These are phyloP conservation scores for Dictyostelium firmibasis DNA, from an alignment of 78 protist genomes.

Conservation along the genomic window DNA sequence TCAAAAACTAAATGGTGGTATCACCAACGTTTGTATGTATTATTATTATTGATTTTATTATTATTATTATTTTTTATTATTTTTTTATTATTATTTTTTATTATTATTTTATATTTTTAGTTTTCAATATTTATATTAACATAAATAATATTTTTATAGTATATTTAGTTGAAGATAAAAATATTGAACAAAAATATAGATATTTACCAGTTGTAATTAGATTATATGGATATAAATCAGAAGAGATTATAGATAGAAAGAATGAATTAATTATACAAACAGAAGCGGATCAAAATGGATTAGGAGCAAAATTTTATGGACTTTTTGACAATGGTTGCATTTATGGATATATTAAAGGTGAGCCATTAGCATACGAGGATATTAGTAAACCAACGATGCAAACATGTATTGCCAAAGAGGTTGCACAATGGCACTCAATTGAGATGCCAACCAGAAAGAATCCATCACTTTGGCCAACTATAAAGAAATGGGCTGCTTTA, in stretches of 20 bases:
- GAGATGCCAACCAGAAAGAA: slow-evolving; percentile 81
- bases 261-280: slow-evolving; percentile 75
- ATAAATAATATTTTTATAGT: background rate
- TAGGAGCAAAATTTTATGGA: slow-evolving; percentile 84
- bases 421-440: slow-evolving; percentile 66
- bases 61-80: no score
- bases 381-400: slow-evolving; percentile 28
- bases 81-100: no score
- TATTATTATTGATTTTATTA: background rate
- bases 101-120: no score
- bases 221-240: slow-evolving; percentile 80
- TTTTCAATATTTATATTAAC: no score
- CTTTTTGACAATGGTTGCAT: slow-evolving; percentile 81
- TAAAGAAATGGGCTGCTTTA: slow-evolving; percentile 58
- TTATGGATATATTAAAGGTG: slow-evolving; percentile 77
- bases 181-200: slow-evolving; percentile 53
- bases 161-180: slow-evolving; percentile 67
- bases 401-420: slow-evolving; percentile 26
- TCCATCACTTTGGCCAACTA: slow-evolving; percentile 71
- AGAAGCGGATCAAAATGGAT: slow-evolving; percentile 70
- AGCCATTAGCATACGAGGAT: slow-evolving; percentile 39
- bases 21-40: slow-evolving; percentile 73
- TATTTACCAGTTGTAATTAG: slow-evolving; percentile 78
- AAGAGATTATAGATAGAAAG: slow-evolving; percentile 78
- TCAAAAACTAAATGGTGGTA: slow-evolving; percentile 72